These are phyloP conservation scores for Penicillium macrosclerotiorum DNA, from an alignment of 495 filamentous ascomycete species.

Conservation along the genomic window DNA sequence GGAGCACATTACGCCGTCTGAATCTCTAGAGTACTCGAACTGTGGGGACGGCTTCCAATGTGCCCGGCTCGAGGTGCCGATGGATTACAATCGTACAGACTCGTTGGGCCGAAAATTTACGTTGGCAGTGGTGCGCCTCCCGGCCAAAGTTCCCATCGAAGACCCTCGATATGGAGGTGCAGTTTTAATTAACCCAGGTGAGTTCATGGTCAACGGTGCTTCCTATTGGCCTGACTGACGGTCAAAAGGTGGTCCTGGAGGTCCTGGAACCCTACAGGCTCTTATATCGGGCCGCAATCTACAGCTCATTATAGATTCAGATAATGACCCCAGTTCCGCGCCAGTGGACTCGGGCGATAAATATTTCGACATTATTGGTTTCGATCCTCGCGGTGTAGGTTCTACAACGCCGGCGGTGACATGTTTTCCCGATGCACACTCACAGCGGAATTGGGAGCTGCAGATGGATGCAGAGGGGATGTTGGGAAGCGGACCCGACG, in stretches of 20 bases:
- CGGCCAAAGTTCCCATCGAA: constrained; percentile 44
- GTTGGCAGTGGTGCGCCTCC: constrained; percentile 51
- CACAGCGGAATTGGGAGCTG: constrained; percentile 39
- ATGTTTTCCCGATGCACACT: constrained; percentile 46
- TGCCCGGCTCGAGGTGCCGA: constrained; percentile 55
- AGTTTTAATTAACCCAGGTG: constrained; percentile 48
- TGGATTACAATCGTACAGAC: constrained; percentile 51
- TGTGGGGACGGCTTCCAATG: constrained; percentile 49
- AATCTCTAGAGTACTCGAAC: constrained; percentile 33
- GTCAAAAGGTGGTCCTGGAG: constrained; percentile 48
- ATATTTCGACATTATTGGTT: constrained; percentile 56
- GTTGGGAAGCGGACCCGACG: constrained; percentile 32
- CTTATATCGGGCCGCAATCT: constrained; percentile 34
- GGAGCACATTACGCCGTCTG: constrained; percentile 31
- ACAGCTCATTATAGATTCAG: constrained; percentile 43
- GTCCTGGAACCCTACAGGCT: constrained; percentile 42
- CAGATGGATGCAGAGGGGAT: constrained; percentile 42
- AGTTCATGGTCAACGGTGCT: not conserved
- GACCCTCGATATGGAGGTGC: constrained; percentile 47
- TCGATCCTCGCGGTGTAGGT: constrained; percentile 57
- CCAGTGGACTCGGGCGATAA: constrained; percentile 17
- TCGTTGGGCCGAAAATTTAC: constrained; percentile 38
- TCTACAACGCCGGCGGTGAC: constrained; percentile 45
- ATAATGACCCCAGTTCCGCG: constrained; percentile 18
- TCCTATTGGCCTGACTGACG: not conserved